These are phyloP conservation scores for Myxozyma neglecta DNA, from an alignment of 805 yeast species.

Conservation along the genomic window DNA sequence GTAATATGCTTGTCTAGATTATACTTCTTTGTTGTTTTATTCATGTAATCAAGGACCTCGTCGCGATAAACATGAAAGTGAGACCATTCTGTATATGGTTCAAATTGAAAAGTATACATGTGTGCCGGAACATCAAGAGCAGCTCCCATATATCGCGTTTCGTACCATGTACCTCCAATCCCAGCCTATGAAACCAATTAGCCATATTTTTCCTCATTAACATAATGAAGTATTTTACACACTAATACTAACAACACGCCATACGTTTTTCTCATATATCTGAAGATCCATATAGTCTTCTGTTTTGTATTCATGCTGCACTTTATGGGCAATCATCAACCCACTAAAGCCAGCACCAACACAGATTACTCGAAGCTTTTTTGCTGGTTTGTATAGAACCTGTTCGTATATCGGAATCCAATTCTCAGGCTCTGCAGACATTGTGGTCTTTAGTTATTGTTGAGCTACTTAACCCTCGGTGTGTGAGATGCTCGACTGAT, in stretches of 20 bases:
- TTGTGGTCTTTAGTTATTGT: no score
- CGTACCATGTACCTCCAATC: conserved; percentile 38
- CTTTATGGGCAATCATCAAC: conserved; percentile 11
- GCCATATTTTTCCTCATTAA: conserved; percentile 15
- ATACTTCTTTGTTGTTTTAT: conserved; percentile 33
- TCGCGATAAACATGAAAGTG: conserved; percentile 33
- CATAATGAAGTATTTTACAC: no score
- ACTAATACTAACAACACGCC: background rate
- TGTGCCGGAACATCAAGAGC: conserved; percentile 37
- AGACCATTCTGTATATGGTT: conserved; percentile 37
- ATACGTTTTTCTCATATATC: conserved; percentile 14
- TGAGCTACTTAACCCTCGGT: no score
- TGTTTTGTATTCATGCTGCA: conserved; percentile 12
- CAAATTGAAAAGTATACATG: conserved; percentile 36
- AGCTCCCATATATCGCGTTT: conserved; percentile 35
- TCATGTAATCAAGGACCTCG: conserved; percentile 34
- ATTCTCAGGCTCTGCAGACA: background rate
- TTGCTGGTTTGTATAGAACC: conserved; percentile 3
- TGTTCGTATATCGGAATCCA: conserved; percentile 11
- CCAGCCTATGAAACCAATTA: conserved; percentile 31
- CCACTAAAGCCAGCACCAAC: conserved; percentile 17
- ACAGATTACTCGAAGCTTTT: conserved; percentile 1
- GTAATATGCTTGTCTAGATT: conserved; percentile 32
- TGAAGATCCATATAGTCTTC: conserved; percentile 11
- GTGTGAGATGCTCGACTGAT: no score